Base-by-base conservation (phyloP, 139 green algal species). In the Coccomyxa sp. region DNA sequence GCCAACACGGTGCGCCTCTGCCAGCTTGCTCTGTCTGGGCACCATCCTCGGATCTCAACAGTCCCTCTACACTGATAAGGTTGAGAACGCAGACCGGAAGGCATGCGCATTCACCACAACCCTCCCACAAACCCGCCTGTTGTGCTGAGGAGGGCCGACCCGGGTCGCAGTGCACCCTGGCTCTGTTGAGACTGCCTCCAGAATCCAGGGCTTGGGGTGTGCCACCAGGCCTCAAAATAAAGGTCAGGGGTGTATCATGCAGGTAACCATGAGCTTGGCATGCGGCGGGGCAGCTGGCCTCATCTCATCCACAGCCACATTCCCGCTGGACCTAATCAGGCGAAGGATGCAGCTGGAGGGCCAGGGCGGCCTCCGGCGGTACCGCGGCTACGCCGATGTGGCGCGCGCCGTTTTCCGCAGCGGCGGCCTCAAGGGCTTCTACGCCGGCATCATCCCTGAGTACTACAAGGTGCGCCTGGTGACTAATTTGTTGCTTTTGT, bases 261-360 rank as follows among this genome's bases (percentile, higher is more conserved):
- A 87, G 83, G 58, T 87, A 36, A 70, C 38, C 68, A 87, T 91
- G 77, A 97, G 88, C 77, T 78, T 97, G 24, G 83, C 79, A 5
- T 98, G 88, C 68, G 94, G 93, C 39, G 89, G 87, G 38, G 39
- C 94, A 1, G 92, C 95, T 7, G 95, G 92, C 6, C 86, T 97
- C 6, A 41, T 91, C 29, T 96, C 90, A 2, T 94, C 92, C 68
- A 94, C 94, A 39, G 81, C 83, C 64, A 97, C 94, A 34, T 98
- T 97, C 79, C 95, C 95, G 0, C 78, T 98, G 29, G 95, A 97
- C 74, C 79, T 98, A 6, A 86, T 98, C 3, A 81, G 91, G 24
- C 80, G 92, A n/a, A 79, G 95, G 16, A 90, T 98, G 93, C 95
- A 97, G 86, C 77, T 95, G 54, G 74, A 89, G 36, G 90, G 90